A percentile compares a stretch with the other conserved stretches of the same genome.
Evolutionary conservation across 1,139 yeast genomes (phyloP).

Genomic region (Protomyces lactucae-debilis): DNA sequence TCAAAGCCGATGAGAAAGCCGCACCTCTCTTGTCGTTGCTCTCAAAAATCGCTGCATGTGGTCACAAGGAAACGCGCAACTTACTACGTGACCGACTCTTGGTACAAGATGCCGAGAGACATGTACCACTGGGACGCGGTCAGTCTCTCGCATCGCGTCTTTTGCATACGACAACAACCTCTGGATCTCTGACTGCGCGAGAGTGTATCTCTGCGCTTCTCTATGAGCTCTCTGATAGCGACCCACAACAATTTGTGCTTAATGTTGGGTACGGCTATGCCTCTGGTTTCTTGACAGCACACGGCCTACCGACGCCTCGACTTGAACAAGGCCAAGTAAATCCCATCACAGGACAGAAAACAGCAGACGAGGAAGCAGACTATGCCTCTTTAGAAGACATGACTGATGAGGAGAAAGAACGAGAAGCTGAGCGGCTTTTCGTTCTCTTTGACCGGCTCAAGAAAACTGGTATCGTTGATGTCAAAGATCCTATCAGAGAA

Average conservation of each 20-base stretch:
- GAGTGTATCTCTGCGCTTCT: conserved; percentile 30
- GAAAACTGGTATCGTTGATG: conserved; percentile 47
- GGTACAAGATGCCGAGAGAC: conserved; percentile 28
- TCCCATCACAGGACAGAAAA: conserved; percentile 38
- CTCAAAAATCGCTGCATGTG: background rate
- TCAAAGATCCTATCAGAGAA: conserved; percentile 41
- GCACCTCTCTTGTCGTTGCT: conserved; percentile 22
- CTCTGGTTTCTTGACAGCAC: conserved; percentile 35
- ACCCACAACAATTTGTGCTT: conserved; percentile 32
- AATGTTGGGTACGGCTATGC: conserved; percentile 39
- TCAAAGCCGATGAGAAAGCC: conserved; percentile 12
- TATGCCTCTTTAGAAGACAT: conserved; percentile 37
- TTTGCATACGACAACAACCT: conserved; percentile 26
- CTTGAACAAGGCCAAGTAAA: conserved; percentile 32
- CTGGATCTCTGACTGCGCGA: conserved; percentile 1
- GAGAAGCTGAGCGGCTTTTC: conserved; percentile 52
- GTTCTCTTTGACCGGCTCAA: conserved; percentile 46
- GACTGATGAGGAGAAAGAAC: conserved; percentile 52
- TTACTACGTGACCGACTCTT: conserved; percentile 16
- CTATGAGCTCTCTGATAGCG: conserved; percentile 29
- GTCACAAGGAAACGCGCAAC: conserved; percentile 3
- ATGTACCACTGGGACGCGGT: conserved; percentile 30
- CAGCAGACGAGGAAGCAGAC: conserved; percentile 28
- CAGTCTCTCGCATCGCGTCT: conserved; percentile 28
- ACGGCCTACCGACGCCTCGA: conserved; percentile 34